Conservation (phyloP, 257 asterid genomes). For the Rubia yunnanensis region DNA sequence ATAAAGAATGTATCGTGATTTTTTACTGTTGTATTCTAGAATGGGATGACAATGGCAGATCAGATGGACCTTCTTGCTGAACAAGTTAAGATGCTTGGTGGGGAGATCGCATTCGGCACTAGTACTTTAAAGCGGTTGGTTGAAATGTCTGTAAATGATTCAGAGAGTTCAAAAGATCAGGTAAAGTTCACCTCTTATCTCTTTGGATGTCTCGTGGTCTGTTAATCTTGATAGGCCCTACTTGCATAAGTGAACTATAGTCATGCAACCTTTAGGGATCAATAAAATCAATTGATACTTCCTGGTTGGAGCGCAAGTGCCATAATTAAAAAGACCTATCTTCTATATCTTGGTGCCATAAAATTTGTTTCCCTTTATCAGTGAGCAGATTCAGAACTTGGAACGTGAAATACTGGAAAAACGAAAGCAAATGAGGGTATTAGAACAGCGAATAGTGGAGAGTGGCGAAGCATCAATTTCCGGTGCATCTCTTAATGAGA, state of each 20-base stretch:
- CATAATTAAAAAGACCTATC: background rate
- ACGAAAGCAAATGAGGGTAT: constrained; percentile 60
- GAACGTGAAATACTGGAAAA: constrained; percentile 84
- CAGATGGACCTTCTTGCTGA: no score
- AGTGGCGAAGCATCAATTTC: constrained; percentile 76
- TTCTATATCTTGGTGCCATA: background rate
- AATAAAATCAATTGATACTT: background rate
- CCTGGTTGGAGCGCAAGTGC: background rate
- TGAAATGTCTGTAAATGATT: constrained; percentile 74
- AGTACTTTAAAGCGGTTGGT: constrained; percentile 83
- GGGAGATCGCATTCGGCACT: constrained; percentile 89
- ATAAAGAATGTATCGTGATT: constrained; percentile 6
- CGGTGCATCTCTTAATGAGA: constrained; percentile 69
- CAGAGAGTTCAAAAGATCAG: constrained; percentile 66
- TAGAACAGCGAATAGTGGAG: constrained; percentile 81
- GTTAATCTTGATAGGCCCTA: background rate
- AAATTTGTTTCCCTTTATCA: background rate
- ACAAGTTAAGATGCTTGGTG: constrained; percentile 98
- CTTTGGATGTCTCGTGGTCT: background rate
- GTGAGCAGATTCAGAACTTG: constrained; percentile 61
- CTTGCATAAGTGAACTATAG: no score
- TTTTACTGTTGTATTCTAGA: constrained; percentile 34
- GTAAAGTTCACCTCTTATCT: constrained; percentile 27
- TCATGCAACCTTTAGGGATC: no score
- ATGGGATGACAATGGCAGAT: constrained; percentile 66